phyloP scores from a whole-genome alignment of 805 yeast species.

The Candida golubevii region DNA sequence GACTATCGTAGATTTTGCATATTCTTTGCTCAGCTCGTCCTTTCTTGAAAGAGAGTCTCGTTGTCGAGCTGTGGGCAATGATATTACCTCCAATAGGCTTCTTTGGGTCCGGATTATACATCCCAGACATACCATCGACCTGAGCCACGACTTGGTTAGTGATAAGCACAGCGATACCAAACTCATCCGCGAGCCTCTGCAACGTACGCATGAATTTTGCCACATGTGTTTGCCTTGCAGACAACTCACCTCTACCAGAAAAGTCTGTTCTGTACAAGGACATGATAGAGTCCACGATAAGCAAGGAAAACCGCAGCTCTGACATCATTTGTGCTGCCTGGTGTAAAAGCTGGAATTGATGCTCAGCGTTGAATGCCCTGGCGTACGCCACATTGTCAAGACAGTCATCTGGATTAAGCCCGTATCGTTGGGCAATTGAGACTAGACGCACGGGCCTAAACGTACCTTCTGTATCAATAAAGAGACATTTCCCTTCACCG shows the following conservation, averaged over 20 bases:
- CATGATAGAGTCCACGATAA: conserved; percentile 97
- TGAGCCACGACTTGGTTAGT: conserved; percentile 95
- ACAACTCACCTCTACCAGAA: conserved; percentile 91
- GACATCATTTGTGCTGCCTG: conserved; percentile 97
- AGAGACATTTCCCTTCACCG: conserved; percentile 95
- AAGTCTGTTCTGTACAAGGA: conserved; percentile 93
- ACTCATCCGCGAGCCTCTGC: conserved; percentile 93
- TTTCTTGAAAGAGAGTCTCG: conserved; percentile 84
- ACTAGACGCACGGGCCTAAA: conserved; percentile 88
- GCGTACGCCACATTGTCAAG: conserved; percentile 96
- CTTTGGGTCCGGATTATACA: conserved; percentile 93
- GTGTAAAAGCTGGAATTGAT: conserved; percentile 78
- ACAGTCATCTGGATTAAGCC: conserved; percentile 90
- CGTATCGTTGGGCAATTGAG: conserved; percentile 87
- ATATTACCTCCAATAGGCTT: conserved; percentile 98
- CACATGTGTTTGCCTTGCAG: conserved; percentile 91
- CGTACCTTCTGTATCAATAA: conserved; percentile 96
- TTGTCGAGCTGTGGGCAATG: conserved; percentile 94
- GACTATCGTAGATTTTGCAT: conserved; percentile 93
- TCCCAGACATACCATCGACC: conserved; percentile 82
- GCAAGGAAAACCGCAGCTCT: conserved; percentile 80
- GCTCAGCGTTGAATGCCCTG: conserved; percentile 95
- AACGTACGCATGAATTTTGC: conserved; percentile 89
- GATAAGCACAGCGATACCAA: conserved; percentile 94
- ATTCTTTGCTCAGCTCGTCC: conserved; percentile 90